phyloP scores from a whole-genome alignment of 805 yeast genomes.

The Candida pini region DNA sequence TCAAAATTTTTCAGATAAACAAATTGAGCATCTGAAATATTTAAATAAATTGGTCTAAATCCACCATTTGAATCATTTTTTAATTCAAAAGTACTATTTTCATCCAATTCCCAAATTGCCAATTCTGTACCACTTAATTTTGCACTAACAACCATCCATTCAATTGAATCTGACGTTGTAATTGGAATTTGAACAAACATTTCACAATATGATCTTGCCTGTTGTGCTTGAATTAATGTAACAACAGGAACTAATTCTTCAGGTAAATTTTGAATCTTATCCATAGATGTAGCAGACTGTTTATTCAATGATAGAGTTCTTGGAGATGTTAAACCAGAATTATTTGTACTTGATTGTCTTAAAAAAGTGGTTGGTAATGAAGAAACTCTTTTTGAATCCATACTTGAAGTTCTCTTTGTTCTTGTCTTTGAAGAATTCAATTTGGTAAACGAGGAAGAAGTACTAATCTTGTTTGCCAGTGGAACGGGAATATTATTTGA shows the following conservation, averaged over 20 bases:
- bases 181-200: slow-evolving; percentile 22
- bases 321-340: slow-evolving; percentile 11
- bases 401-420: slow-evolving; percentile 1
- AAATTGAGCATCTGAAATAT: slow-evolving; percentile 41
- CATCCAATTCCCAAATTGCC: slow-evolving; percentile 40
- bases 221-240: slow-evolving; percentile 65
- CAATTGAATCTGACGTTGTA: slow-evolving; percentile 4
- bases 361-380: slow-evolving; percentile 27
- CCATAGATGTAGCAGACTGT: slow-evolving; percentile 10
- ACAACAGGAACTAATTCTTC: slow-evolving; percentile 69
- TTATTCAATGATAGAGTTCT: slow-evolving; percentile 14
- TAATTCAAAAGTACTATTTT: slow-evolving; percentile 20
- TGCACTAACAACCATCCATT: slow-evolving; percentile 24
- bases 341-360: slow-evolving; percentile 19
- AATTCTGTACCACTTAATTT: slow-evolving; percentile 48
- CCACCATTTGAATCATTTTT: slow-evolving; percentile 31
- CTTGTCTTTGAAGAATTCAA: slow-evolving; percentile 1
- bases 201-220: slow-evolving; percentile 55
- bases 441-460: slow-evolving; percentile 1
- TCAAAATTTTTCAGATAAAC: slow-evolving; percentile 7
- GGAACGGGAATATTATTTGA: background rate
- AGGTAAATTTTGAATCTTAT: slow-evolving; percentile 33
- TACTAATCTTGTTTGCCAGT: background rate
- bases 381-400: slow-evolving; percentile 20
- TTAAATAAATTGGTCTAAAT: slow-evolving; percentile 46